These are phyloP conservation scores for Nannizziopsis barbatae DNA, from an alignment of 2,329 filamentous ascomycete genomes.

Conservation along the genomic window DNA sequence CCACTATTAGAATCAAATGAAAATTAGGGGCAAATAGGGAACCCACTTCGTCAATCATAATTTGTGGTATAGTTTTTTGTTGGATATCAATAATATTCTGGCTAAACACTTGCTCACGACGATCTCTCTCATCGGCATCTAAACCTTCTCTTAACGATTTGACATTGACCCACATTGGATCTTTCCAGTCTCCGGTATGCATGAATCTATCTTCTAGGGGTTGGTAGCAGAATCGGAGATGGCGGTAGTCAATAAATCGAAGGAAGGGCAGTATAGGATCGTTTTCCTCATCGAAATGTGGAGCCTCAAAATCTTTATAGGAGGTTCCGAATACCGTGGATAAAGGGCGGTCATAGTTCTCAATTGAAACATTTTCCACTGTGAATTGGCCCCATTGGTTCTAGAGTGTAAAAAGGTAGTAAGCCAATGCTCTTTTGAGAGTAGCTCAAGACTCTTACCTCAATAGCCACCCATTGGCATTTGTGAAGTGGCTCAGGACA, in stretches of 20 bases:
- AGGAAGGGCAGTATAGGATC: constrained; percentile 68
- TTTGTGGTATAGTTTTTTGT: constrained; percentile 69
- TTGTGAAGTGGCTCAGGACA: constrained; percentile 55
- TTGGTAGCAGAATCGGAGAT: constrained; percentile 86
- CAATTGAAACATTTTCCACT: constrained; percentile 55
- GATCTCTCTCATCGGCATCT: constrained; percentile 75
- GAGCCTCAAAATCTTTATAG: constrained; percentile 47
- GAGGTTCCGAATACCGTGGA: constrained; percentile 46
- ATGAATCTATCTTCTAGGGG: constrained; percentile 81
- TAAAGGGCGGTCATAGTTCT: constrained; percentile 50
- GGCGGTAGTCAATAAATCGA: constrained; percentile 77
- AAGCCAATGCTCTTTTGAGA: constrained; percentile 9
- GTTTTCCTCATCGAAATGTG: constrained; percentile 58
- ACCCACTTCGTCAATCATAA: constrained; percentile 75
- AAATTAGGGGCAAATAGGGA: neutral
- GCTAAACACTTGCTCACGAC: constrained; percentile 77
- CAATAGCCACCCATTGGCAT: constrained; percentile 85
- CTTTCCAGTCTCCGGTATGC: constrained; percentile 83
- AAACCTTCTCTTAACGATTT: constrained; percentile 65
- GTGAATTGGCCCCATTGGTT: constrained; percentile 94
- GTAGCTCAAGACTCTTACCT: constrained; percentile 41
- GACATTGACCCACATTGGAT: constrained; percentile 75
- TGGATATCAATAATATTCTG: constrained; percentile 85
- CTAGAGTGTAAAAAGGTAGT: constrained; percentile 31
- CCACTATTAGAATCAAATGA: constrained; percentile 17